A percentile compares a stretch with the other conserved stretches of the same genome.
Evolutionary conservation across 352 stramenopile species (phyloP).

Genomic region (Pythium phragmiticola): DNA sequence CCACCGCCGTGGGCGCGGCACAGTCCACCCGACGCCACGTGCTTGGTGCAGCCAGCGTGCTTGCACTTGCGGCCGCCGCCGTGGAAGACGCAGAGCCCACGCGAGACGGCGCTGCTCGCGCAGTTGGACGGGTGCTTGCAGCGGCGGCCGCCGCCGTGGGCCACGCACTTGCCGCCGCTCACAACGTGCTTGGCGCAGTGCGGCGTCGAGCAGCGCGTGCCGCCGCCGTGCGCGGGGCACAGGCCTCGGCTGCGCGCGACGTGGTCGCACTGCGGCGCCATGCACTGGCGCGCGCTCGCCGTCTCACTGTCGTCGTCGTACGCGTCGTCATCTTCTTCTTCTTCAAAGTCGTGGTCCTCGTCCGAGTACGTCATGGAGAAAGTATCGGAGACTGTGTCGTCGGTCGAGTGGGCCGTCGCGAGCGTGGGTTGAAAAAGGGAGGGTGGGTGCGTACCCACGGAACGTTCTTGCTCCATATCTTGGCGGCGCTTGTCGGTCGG

Average conservation of each 20-base stretch:
- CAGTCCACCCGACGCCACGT: slow-evolving; percentile 74
- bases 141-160: slow-evolving; percentile 57
- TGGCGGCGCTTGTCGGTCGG: too few species aligned
- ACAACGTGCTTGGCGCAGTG: slow-evolving; percentile 71
- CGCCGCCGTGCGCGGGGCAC: slow-evolving; percentile 56
- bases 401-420: not conserved
- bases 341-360: slow-evolving; percentile 9
- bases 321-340: slow-evolving; percentile 9
- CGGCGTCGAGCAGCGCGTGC: slow-evolving; percentile 48
- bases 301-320: slow-evolving; percentile 10
- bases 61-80: slow-evolving; percentile 75
- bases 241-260: slow-evolving; percentile 54
- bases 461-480: too few species aligned
- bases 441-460: not conserved
- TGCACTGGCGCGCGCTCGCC: slow-evolving; percentile 13
- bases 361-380: not conserved
- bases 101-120: slow-evolving; percentile 48
- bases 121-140: slow-evolving; percentile 42
- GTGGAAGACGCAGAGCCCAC: slow-evolving; percentile 65
- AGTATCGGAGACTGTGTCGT: not conserved
- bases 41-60: slow-evolving; percentile 62
- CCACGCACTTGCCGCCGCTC: slow-evolving; percentile 59
- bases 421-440: not conserved
- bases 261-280: slow-evolving; percentile 35
- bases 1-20: slow-evolving; percentile 80